Evolutionary conservation across 345 rosid species (phyloP).

Genomic region (Reutealis trisperma): DNA sequence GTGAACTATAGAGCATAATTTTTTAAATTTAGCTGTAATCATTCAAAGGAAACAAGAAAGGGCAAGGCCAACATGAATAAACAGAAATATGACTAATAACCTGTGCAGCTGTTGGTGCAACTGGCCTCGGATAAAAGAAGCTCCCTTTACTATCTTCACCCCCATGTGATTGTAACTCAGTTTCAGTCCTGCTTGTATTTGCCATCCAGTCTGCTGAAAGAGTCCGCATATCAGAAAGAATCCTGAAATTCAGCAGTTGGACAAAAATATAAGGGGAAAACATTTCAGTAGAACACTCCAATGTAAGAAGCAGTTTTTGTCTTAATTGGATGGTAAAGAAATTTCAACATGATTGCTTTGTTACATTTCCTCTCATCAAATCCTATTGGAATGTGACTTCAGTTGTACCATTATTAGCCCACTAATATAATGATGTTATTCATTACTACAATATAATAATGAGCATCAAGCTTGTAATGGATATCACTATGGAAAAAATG

Average conservation of each 20-base stretch:
- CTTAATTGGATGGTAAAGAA: slow-evolving; percentile 1
- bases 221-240: slow-evolving; percentile 99
- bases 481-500: too few relatives aligned
- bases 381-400: background rate
- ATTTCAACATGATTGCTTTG: background rate
- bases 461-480: background rate
- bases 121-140: slow-evolving; percentile 94
- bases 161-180: slow-evolving; percentile 74
- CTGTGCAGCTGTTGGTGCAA: slow-evolving; percentile 97
- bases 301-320: slow-evolving; percentile 9
- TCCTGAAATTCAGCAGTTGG: slow-evolving; percentile 55
- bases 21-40: background rate
- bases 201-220: slow-evolving; percentile 99
- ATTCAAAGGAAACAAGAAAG: background rate
- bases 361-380: background rate
- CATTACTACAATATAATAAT: background rate
- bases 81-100: slow-evolving; percentile 33
- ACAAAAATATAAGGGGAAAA: slow-evolving; percentile 14
- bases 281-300: background rate
- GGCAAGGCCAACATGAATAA: background rate
- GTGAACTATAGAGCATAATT: background rate
- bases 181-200: slow-evolving; percentile 78
- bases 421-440: background rate
- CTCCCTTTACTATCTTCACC: slow-evolving; percentile 75
- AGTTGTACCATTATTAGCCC: background rate